Percentiles rank a stretch among this genome's conserved stretches.
Conservation (phyloP, 768 basidiomycete genomes). For the Leccinellum luteum region DNA sequence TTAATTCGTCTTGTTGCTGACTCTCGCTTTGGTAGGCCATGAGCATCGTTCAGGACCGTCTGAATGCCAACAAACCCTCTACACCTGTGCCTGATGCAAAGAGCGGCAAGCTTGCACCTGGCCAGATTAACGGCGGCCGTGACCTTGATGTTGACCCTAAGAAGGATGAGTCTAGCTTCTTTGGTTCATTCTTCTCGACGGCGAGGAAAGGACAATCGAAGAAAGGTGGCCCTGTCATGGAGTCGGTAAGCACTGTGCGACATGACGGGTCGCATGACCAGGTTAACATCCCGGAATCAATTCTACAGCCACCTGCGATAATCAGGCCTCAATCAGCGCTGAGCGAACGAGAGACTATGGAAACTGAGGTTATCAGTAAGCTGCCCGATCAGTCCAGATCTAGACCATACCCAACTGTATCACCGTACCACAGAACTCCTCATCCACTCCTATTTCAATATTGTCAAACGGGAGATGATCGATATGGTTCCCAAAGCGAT, state of each 20-base stretch:
- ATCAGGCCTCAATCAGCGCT: conserved; percentile 90
- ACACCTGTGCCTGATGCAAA: conserved; percentile 60
- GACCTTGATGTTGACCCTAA: conserved; percentile 89
- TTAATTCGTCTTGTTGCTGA: not conserved
- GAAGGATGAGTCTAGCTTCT: conserved; percentile 91
- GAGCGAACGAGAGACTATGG: conserved; percentile 94
- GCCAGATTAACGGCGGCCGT: conserved; percentile 84
- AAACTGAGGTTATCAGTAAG: conserved; percentile 99
- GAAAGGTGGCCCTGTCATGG: conserved; percentile 59
- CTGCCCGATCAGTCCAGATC: conserved; percentile 12
- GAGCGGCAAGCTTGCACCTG: conserved; percentile 55
- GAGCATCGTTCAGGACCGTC: conserved; percentile 76
- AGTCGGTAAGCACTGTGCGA: conserved; percentile 41
- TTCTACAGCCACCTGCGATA: conserved; percentile 66
- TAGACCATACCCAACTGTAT: not conserved
- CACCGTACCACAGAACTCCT: conserved; percentile 71
- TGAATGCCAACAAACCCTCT: conserved; percentile 80
- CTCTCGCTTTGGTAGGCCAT: conserved; percentile 63
- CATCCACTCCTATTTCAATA: conserved; percentile 96
- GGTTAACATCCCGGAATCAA: not conserved
- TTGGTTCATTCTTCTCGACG: conserved; percentile 90
- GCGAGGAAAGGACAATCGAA: conserved; percentile 59
- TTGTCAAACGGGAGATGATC: conserved; percentile 99
- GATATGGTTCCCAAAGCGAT: conserved; percentile 99
- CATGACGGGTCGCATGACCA: conserved; percentile 13